These are phyloP conservation scores for Conringia planisiliqua DNA, from an alignment of 345 rosid species.

Conservation along the genomic window DNA sequence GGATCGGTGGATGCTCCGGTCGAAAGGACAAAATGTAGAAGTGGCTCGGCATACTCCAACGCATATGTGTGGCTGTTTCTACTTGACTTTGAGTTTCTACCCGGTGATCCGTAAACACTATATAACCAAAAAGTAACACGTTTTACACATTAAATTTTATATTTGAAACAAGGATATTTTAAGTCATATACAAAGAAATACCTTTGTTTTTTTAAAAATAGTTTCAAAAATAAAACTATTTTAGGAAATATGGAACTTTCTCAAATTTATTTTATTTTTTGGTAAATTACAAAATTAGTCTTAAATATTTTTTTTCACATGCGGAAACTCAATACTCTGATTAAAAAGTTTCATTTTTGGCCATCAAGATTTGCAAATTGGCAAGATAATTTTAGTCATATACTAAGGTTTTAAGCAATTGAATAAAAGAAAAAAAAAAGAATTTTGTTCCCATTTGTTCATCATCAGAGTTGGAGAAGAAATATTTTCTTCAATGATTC, in stretches of 20 bases:
- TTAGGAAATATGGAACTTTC: neutral
- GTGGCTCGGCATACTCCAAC: slow-evolving; percentile 66
- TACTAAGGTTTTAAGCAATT: neutral
- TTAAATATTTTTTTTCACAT: neutral
- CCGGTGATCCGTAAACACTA: slow-evolving; percentile 69
- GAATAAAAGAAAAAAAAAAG: too few species aligned
- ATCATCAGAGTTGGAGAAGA: too few species aligned
- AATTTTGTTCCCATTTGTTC: too few species aligned
- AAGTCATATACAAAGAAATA: neutral
- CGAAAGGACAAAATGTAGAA: slow-evolving; percentile 71
- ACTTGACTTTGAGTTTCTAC: slow-evolving; percentile 45
- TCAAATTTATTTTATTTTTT: neutral
- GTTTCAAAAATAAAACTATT: neutral
- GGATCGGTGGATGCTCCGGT: slow-evolving; percentile 62
- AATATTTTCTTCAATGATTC: too few species aligned
- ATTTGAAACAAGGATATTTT: neutral
- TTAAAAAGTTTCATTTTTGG: neutral
- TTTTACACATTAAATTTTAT: neutral
- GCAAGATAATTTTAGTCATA: neutral
- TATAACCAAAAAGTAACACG: slow-evolving; percentile 4
- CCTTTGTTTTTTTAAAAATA: neutral
- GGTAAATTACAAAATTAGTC: neutral
- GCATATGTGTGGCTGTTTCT: slow-evolving; percentile 49
- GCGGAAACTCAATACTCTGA: neutral
- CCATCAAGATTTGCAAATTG: neutral